Conservation (phyloP, 2,329 filamentous ascomycete species). For the Cucurbitaria berberidis region DNA sequence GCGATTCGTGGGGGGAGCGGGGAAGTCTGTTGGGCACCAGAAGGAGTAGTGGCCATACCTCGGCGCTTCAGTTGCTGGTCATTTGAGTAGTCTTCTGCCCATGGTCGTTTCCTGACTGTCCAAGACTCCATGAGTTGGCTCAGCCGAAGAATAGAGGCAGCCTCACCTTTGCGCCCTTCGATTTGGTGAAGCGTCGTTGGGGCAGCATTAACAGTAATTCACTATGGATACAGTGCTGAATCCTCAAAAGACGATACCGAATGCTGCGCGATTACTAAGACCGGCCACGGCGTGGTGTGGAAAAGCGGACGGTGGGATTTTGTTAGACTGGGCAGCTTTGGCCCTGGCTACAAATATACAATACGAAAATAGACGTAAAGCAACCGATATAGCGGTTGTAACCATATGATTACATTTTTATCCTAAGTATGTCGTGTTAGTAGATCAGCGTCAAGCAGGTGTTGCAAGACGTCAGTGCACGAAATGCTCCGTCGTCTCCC, state of each 20-base stretch:
- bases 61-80: constrained; percentile 24
- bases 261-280: constrained; percentile 33
- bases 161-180: constrained; percentile 35
- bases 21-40: constrained; percentile 21
- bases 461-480: constrained; percentile 16
- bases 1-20: constrained; percentile 38
- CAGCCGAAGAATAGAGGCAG: constrained; percentile 19
- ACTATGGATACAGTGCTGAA: constrained; percentile 12
- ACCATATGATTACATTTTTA: neutral
- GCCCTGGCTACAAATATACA: neutral
- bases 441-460: constrained; percentile 5
- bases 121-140: constrained; percentile 38
- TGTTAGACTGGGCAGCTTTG: constrained; percentile 2
- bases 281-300: constrained; percentile 9
- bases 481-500: constrained; percentile 5
- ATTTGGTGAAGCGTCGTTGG: constrained; percentile 15
- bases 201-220: constrained; percentile 20
- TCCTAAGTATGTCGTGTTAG: neutral
- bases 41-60: constrained; percentile 15
- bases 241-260: constrained; percentile 10
- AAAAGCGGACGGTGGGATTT: constrained; percentile 14
- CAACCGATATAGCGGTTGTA: constrained; percentile 2
- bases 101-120: constrained; percentile 38
- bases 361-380: constrained; percentile 3
- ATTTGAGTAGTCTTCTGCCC: constrained; percentile 34